phyloP scores from a whole-genome alignment of 441 rosid species.

The Iberis amara region DNA sequence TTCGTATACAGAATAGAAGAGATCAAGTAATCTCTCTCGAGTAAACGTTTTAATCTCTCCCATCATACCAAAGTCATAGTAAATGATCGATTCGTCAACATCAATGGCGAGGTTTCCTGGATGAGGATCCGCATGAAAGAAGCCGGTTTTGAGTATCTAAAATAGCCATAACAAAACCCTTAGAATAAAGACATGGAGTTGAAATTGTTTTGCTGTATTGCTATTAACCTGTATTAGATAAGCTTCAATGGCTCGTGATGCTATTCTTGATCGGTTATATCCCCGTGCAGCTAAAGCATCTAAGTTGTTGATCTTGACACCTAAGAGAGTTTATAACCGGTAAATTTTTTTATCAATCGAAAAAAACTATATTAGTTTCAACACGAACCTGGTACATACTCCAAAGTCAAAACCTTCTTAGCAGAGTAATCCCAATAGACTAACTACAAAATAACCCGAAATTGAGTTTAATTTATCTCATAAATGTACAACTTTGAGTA shows the following conservation, averaged over 20 bases:
- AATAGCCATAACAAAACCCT: conserved; percentile 18
- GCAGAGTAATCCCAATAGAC: conserved; percentile 94
- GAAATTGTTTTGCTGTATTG: neutral
- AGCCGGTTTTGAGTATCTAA: conserved; percentile 85
- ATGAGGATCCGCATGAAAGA: conserved; percentile 98
- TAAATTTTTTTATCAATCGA: neutral
- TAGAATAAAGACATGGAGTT: neutral
- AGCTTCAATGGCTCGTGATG: conserved; percentile 89
- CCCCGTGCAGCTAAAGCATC: conserved; percentile 57
- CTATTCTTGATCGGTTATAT: conserved; percentile 58
- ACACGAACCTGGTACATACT: conserved; percentile 82
- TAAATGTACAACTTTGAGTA: neutral
- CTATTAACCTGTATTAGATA: conserved; percentile 81
- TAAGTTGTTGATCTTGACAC: conserved; percentile 66
- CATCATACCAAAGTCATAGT: conserved; percentile 98
- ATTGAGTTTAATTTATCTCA: conserved; percentile 11
- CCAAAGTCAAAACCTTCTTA: conserved; percentile 83
- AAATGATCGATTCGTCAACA: conserved; percentile 67
- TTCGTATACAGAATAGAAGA: conserved; percentile 84
- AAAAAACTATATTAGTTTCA: conserved; percentile 26
- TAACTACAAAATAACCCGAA: conserved; percentile 39
- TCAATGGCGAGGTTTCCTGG: conserved; percentile 95
- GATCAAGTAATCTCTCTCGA: conserved; percentile 73
- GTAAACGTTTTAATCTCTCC: conserved; percentile 93
- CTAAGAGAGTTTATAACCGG: conserved; percentile 30